Percentiles rank a stretch among this genome's conserved stretches.
phyloP scores from a whole-genome alignment of 192 early-diverging fungal species.

The Coemansia sp. region DNA sequence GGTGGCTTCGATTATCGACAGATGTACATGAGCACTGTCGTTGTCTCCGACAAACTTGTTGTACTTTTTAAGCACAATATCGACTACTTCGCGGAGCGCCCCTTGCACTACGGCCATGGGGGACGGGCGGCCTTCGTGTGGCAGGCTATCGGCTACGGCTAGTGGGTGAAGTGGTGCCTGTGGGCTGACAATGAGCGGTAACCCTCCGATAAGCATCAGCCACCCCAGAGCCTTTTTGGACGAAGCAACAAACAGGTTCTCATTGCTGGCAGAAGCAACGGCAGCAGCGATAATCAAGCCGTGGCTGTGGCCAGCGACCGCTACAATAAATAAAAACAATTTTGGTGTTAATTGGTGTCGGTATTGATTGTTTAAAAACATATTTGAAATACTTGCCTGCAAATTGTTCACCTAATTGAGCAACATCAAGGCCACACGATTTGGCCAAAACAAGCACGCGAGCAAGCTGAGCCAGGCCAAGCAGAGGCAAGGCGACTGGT shows the following conservation, averaged over 20 bases:
- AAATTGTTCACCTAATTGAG: constrained; percentile 49
- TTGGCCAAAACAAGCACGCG: constrained; percentile 75
- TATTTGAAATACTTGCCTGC: constrained; percentile 27
- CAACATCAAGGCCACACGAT: constrained; percentile 56
- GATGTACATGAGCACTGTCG: constrained; percentile 52
- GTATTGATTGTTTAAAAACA: too few relatives aligned
- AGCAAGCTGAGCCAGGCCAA: constrained; percentile 82
- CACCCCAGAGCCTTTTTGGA: constrained; percentile 76
- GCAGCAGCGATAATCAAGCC: constrained; percentile 86
- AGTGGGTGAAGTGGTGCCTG: constrained; percentile 70
- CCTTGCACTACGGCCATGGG: constrained; percentile 79
- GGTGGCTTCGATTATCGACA: constrained; percentile 77
- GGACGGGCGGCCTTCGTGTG: constrained; percentile 76
- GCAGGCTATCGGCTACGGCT: constrained; percentile 74
- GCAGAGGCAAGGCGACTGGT: constrained; percentile 74
- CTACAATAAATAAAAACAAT: constrained; percentile 28
- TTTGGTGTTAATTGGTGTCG: too few relatives aligned
- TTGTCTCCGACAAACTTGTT: constrained; percentile 66
- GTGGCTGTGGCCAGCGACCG: constrained; percentile 86
- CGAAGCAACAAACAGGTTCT: constrained; percentile 65
- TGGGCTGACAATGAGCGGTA: constrained; percentile 73
- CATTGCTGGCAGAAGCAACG: constrained; percentile 68
- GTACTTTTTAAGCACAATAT: constrained; percentile 73
- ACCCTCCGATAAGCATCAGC: constrained; percentile 79
- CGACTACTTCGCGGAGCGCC: constrained; percentile 66